Conservation (phyloP, 805 yeast species). For the Suhomyces sp. region DNA sequence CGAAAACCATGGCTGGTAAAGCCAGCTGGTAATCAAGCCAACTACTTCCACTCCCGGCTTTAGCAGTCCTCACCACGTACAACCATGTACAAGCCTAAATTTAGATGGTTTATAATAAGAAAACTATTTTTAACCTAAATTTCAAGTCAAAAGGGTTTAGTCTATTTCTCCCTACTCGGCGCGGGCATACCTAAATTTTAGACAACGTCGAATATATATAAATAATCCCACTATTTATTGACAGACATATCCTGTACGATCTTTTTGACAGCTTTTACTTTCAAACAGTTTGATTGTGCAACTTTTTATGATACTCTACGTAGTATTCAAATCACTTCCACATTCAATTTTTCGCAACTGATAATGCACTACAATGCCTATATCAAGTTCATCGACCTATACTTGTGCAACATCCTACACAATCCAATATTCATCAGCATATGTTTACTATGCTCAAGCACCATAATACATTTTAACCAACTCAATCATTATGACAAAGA, state of each 20-base stretch:
- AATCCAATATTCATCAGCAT: constrained; percentile 15
- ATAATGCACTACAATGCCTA: neutral
- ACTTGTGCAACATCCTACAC: constrained; percentile 17
- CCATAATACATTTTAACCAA: neutral
- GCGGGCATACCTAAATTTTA: neutral
- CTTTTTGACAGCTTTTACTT: neutral
- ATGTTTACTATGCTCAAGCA: neutral
- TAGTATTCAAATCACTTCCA: neutral
- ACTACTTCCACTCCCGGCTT: neutral
- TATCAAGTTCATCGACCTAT: constrained; percentile 16
- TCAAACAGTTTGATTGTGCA: neutral
- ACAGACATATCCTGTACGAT: neutral
- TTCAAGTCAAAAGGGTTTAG: neutral
- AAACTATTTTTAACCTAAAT: neutral
- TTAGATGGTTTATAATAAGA: neutral
- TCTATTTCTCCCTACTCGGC: neutral
- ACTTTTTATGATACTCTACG: neutral
- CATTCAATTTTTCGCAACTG: neutral
- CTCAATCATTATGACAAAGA: neutral
- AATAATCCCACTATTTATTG: neutral
- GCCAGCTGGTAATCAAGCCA: neutral
- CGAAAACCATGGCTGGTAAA: neutral
- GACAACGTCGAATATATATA: neutral
- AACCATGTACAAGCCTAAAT: neutral
- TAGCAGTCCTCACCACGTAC: neutral